Conservation (phyloP, 805 yeast species). For the Spathaspora girioi region DNA sequence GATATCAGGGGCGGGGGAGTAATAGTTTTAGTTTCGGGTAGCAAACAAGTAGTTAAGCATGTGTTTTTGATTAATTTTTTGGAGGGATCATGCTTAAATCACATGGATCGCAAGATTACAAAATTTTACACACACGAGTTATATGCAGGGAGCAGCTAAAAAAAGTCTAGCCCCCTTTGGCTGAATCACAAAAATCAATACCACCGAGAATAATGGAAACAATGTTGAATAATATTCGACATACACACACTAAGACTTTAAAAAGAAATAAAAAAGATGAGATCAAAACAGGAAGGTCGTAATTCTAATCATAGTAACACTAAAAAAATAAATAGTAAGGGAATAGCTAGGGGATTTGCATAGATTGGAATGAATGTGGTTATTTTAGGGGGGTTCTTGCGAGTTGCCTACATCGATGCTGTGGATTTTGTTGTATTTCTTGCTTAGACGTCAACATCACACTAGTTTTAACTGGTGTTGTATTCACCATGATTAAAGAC, state of each 20-base stretch:
- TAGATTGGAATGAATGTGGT: not conserved
- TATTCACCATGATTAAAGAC: no score
- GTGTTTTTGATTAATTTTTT: not conserved
- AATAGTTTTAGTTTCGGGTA: not conserved
- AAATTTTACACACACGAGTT: no score
- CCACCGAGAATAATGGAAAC: not conserved
- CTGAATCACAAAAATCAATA: no score
- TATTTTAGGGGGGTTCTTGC: not conserved
- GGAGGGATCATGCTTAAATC: no score
- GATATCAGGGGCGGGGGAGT: not conserved
- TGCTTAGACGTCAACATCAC: no score
- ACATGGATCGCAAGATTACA: no score
- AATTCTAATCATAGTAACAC: no score
- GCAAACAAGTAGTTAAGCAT: not conserved
- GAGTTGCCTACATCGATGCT: no score
- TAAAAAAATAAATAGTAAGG: not conserved
- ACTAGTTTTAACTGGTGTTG: no score
- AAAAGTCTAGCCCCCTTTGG: not conserved
- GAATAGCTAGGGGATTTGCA: not conserved
- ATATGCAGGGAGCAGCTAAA: no score
- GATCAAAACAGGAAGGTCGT: not conserved
- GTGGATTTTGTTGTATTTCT: no score
- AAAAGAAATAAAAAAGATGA: not conserved
- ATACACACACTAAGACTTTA: not conserved
- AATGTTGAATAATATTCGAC: not conserved